Percentiles rank a stretch among this genome's conserved stretches.
Evolutionary conservation across 345 rosid species (phyloP).

Genomic region (Linum usitatissimum): DNA sequence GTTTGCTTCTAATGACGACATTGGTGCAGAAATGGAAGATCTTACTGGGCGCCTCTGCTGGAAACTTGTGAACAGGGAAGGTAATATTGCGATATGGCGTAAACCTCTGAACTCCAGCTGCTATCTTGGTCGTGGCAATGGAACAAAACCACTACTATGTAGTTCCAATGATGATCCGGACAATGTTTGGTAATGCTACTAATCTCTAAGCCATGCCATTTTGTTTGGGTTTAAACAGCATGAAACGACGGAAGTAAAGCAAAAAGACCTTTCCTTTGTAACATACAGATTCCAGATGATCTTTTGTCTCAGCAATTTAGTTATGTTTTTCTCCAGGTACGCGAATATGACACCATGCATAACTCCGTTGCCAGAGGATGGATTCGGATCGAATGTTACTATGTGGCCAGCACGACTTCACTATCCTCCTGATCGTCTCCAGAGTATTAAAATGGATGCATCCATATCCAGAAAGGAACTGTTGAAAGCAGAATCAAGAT

Average conservation of each 20-base stretch:
- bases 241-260: no score
- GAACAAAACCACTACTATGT: slow-evolving; percentile 42
- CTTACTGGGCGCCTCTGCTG: slow-evolving; percentile 46
- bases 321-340: slow-evolving; percentile 33
- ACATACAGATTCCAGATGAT: no score
- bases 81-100: slow-evolving; percentile 48
- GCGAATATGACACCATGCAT: slow-evolving; percentile 42
- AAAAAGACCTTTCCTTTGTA: no score
- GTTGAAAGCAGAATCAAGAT: slow-evolving; percentile 51
- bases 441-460: slow-evolving; percentile 52
- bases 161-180: slow-evolving; percentile 39
- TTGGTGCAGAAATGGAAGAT: slow-evolving; percentile 41
- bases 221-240: no score
- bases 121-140: slow-evolving; percentile 32
- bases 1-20: neutral
- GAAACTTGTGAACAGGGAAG: slow-evolving; percentile 49
- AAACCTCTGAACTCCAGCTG: slow-evolving; percentile 54
- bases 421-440: slow-evolving; percentile 48
- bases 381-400: slow-evolving; percentile 46
- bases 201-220: no score
- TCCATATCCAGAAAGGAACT: slow-evolving; percentile 47
- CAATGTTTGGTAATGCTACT: slow-evolving; percentile 40
- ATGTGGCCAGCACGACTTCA: slow-evolving; percentile 58
- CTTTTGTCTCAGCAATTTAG: neutral
- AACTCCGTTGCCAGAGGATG: slow-evolving; percentile 37